Conservation (phyloP, 176 grass and related monocot genomes). For the Musa troglodytarum region DNA sequence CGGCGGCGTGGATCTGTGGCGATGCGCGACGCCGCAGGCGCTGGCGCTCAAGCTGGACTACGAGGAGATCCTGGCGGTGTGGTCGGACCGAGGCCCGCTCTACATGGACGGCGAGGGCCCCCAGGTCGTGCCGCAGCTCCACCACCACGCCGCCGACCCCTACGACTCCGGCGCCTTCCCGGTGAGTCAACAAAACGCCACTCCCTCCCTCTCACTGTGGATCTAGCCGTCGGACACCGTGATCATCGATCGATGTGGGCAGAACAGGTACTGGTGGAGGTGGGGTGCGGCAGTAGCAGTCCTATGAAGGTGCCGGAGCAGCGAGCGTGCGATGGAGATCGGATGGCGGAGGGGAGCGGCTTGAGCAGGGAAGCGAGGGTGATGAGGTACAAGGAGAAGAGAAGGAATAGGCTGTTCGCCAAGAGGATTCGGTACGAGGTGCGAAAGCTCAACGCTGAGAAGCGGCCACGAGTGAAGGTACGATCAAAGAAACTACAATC, state of each 20-base stretch:
- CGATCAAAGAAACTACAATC: too few species aligned
- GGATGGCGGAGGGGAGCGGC: not conserved
- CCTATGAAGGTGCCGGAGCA: constrained; percentile 28
- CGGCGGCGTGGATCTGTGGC: constrained; percentile 16
- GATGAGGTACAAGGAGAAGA: constrained; percentile 83
- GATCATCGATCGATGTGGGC: not conserved
- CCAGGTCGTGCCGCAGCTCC: constrained; percentile 30
- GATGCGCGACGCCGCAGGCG: not conserved
- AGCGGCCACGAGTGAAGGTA: constrained; percentile 84
- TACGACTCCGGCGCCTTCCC: constrained; percentile 20
- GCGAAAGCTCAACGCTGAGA: constrained; percentile 80
- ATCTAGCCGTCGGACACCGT: not conserved
- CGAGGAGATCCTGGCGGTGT: constrained; percentile 65
- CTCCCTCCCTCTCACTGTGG: not conserved
- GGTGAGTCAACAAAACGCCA: not conserved
- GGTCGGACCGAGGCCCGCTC: constrained; percentile 76
- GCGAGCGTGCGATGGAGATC: not conserved
- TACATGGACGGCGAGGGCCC: constrained; percentile 47
- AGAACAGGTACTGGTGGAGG: constrained; percentile 63
- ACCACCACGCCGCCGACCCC: not conserved
- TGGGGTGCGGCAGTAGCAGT: constrained; percentile 1
- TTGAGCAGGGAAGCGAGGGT: constrained; percentile 41
- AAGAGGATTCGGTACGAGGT: constrained; percentile 93
- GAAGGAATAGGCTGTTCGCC: constrained; percentile 53
- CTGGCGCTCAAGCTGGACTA: constrained; percentile 76